Evolutionary conservation across 225 moss, liverwort and hornwort genomes (phyloP).

Genomic region (Pseudisothecium myosuroides): DNA sequence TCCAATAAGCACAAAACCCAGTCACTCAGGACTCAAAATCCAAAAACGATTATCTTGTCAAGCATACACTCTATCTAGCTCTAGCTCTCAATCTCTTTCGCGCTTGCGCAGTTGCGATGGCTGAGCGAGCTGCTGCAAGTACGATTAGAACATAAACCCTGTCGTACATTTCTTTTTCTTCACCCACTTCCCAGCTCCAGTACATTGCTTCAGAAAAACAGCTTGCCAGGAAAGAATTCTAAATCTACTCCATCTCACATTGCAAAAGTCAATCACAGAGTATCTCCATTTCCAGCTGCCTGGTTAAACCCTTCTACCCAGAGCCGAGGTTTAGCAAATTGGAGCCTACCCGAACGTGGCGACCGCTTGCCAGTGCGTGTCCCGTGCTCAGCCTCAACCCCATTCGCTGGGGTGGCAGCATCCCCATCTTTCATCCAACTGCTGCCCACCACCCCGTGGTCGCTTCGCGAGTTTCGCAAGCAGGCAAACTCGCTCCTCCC

Average conservation of each 20-base stretch:
- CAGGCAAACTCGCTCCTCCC: constrained; percentile 1
- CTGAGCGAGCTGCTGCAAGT: background rate
- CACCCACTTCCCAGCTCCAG: background rate
- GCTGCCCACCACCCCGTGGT: constrained; percentile 35
- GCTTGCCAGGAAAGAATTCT: background rate
- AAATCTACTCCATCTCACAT: background rate
- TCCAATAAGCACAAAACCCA: background rate
- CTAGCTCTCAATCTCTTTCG: background rate
- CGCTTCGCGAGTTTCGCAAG: constrained; percentile 21
- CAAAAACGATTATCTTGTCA: background rate
- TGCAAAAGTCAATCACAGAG: background rate
- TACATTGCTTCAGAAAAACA: background rate
- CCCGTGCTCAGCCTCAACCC: background rate
- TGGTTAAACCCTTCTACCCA: background rate
- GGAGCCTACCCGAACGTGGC: background rate
- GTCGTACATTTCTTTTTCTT: background rate
- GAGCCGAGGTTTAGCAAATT: background rate
- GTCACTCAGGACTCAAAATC: background rate
- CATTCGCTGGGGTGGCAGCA: background rate
- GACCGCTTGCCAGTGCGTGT: background rate
- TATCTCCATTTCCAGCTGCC: background rate
- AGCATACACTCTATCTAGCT: background rate
- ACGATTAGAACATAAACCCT: background rate
- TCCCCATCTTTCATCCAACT: constrained; percentile 14
- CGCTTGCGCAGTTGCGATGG: background rate